Conservation (phyloP, 2,329 filamentous ascomycete genomes). For the Apiospora phragmitis region DNA sequence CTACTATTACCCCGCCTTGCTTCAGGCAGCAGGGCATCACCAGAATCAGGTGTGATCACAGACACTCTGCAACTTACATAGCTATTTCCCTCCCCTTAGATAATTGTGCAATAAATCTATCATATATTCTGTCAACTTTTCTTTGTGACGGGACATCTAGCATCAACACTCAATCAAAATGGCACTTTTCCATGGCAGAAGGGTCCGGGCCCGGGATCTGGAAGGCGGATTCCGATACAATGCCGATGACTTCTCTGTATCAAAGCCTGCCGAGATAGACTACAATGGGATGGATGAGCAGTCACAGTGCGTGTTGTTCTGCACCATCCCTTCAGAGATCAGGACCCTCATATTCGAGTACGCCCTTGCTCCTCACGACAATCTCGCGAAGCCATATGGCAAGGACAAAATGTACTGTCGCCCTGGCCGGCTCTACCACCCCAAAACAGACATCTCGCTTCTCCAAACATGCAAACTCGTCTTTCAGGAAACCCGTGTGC, state of each 20-base stretch:
- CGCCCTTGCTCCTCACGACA: slow-evolving; percentile 11
- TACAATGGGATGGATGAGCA: slow-evolving; percentile 5
- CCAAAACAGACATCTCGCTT: slow-evolving; percentile 10
- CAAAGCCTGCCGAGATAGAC: slow-evolving; percentile 12
- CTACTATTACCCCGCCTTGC: slow-evolving; percentile 1
- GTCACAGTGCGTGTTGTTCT: slow-evolving; percentile 5
- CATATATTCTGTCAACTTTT: not conserved
- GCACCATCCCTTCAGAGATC: slow-evolving; percentile 10
- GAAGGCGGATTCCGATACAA: not conserved
- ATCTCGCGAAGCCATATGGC: slow-evolving; percentile 9
- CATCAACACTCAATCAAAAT: not conserved
- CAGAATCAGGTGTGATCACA: not conserved
- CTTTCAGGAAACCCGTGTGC: slow-evolving; percentile 12
- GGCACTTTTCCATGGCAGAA: not conserved
- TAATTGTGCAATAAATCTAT: not conserved
- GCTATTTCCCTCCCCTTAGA: not conserved
- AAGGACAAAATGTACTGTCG: slow-evolving; percentile 12
- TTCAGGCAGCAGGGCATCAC: not conserved
- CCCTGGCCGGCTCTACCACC: slow-evolving; percentile 9
- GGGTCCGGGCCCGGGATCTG: not conserved
- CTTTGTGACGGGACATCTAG: not conserved
- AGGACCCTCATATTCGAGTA: slow-evolving; percentile 13
- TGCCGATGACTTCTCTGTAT: slow-evolving; percentile 2
- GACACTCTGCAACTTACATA: not conserved
- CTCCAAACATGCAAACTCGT: slow-evolving; percentile 14